Conservation (phyloP, 345 rosid genomes). For the Erucastrum elatum region DNA sequence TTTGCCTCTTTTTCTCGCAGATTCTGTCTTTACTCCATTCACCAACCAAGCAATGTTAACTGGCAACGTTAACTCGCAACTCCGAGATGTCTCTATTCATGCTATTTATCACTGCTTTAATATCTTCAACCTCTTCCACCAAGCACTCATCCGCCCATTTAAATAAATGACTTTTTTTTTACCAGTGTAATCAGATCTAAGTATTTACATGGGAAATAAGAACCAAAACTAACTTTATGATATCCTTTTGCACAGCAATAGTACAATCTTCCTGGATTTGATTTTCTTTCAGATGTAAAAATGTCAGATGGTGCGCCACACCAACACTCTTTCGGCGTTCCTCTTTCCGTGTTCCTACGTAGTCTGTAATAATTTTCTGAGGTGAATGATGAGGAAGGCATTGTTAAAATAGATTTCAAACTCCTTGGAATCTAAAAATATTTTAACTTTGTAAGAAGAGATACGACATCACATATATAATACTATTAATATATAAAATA, state of each 20-base stretch:
- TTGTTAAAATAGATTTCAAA: neutral
- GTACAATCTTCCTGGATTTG: neutral
- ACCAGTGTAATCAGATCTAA: neutral
- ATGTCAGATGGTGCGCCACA: neutral
- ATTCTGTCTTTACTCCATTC: neutral
- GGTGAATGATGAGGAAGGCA: neutral
- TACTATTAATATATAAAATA: neutral
- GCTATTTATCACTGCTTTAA: neutral
- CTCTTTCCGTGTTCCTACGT: neutral
- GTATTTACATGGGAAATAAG: neutral
- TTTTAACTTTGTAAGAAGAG: neutral
- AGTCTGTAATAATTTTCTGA: neutral
- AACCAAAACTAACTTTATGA: neutral
- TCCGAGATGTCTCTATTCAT: neutral
- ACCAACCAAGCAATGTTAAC: neutral
- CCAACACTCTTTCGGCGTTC: neutral
- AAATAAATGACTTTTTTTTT: neutral
- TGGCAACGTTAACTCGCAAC: neutral
- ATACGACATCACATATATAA: neutral
- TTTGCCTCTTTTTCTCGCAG: neutral
- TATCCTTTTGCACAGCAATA: neutral
- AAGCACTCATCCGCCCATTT: neutral
- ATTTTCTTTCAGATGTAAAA: neutral
- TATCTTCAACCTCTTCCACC: neutral
- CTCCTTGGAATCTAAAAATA: neutral